Evolutionary conservation across 129 eudicot genomes (phyloP), one percentile per base, ranked within the genome.

Genomic region (Heracleum sosnowskyi): DNA sequence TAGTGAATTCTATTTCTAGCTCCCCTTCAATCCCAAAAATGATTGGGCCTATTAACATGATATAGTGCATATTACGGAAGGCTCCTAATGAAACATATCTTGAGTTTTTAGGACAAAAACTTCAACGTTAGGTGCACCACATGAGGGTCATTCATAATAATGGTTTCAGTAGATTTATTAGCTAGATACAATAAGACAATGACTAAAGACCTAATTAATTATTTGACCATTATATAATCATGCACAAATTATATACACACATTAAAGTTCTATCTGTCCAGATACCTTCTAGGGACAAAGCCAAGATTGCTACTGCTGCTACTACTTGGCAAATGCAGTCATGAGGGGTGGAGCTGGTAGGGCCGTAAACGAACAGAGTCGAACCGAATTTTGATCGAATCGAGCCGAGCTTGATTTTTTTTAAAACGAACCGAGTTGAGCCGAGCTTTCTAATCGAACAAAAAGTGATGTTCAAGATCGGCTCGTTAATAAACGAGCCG

Each of bases 271-370:
- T 33, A 68, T 68, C 40, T 57, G 5, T 57, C 66, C 1, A 60
- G 68, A n/a, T 60, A 60, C 17, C 68, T 60, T 60, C 68, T 10
- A 18, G 57, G 42, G 75, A 70, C 42, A 39, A 49, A 3, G 33
- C 75, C 49, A 70, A 70, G 47, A 70, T 20, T 39, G 47, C 44
- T 8, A 70, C 75, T 37, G 75, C 31, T 70, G 75, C 45, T 70
- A 42, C 29, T 34, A 70, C 28, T 37, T 11, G 45, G 47, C 47
- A 70, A 70, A 39, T 37, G 18, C 49, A 39, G 75, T 70, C 13
- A 37, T 22, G 26, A 11, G 44, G 18, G 75, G 46, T 70, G 47
- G 44, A 39, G 44, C 26, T 69, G 42, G 24, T 37, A 7, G n/a
- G n/a, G n/a, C n/a, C n/a, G n/a, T n/a, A n/a, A n/a, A n/a, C n/a